Percentiles rank a stretch among this genome's conserved stretches.
These are phyloP conservation scores for Collybia nuda DNA, from an alignment of 768 basidiomycete genomes.

Conservation along the genomic window DNA sequence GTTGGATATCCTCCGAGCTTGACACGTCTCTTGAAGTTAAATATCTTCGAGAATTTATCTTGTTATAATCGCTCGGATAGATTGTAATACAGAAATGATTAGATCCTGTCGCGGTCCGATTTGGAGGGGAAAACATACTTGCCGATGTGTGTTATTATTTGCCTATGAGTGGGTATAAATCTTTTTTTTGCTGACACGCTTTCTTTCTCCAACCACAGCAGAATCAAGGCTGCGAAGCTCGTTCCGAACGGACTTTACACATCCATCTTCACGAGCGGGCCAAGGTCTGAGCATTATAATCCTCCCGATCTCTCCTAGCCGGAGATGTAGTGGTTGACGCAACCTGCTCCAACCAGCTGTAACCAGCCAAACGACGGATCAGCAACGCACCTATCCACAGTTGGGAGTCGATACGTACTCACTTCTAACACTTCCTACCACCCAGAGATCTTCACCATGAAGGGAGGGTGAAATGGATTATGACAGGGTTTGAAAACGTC, in stretches of 20 bases:
- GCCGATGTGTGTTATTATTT: too few species aligned
- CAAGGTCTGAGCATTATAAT: slow-evolving; percentile 1
- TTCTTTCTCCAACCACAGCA: neutral
- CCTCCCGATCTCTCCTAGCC: neutral
- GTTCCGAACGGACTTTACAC: neutral
- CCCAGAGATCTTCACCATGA: neutral
- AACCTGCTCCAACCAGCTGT: neutral
- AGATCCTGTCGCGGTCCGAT: too few species aligned
- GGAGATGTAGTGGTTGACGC: neutral
- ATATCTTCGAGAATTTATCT: too few species aligned
- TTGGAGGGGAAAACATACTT: too few species aligned
- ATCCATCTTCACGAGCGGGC: slow-evolving; percentile 2
- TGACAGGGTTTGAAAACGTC: neutral
- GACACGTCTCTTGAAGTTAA: too few species aligned
- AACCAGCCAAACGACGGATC: neutral
- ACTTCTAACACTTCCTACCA: neutral
- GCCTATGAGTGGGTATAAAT: too few species aligned
- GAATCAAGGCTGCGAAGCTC: slow-evolving; percentile 1
- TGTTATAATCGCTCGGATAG: too few species aligned
- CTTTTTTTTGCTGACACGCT: neutral
- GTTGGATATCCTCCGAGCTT: too few species aligned
- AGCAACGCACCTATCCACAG: neutral
- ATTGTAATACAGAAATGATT: too few species aligned
- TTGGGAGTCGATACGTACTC: neutral
- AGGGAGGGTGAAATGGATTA: neutral